Evolutionary conservation across 2,329 filamentous ascomycete genomes (phyloP).

Genomic region (Elsinoe ampelina): DNA sequence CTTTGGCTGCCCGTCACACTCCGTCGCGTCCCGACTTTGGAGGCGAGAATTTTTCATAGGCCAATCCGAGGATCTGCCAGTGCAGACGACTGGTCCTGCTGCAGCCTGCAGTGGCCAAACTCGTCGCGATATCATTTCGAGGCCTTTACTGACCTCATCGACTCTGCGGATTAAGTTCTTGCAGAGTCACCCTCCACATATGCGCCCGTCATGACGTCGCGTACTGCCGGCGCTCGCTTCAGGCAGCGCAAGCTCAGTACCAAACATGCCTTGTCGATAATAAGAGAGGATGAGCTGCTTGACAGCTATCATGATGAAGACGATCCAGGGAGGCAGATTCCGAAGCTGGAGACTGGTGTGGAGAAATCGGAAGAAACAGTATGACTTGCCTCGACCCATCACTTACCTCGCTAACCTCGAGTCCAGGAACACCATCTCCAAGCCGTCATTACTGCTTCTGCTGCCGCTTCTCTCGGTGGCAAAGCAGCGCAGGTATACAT

Average conservation of each 20-base stretch:
- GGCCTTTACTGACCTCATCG: background rate
- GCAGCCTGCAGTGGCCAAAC: background rate
- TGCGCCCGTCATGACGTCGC: conserved; percentile 25
- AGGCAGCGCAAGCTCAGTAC: conserved; percentile 87
- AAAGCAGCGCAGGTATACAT: conserved; percentile 57
- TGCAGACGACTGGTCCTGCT: background rate
- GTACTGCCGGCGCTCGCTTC: conserved; percentile 28
- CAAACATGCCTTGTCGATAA: conserved; percentile 77
- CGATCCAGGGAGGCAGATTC: conserved; percentile 68
- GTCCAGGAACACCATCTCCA: conserved; percentile 89
- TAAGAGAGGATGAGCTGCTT: conserved; percentile 87
- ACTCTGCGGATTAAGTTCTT: conserved; percentile 11
- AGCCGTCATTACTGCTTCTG: conserved; percentile 61
- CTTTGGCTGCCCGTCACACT: background rate
- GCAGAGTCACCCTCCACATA: background rate
- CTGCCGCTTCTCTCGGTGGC: conserved; percentile 44
- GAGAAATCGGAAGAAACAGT: conserved; percentile 97
- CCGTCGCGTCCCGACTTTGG: background rate
- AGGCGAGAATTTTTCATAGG: background rate
- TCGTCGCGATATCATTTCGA: background rate
- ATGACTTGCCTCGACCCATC: conserved; percentile 26
- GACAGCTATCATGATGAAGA: conserved; percentile 63
- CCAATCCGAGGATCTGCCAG: conserved; percentile 1
- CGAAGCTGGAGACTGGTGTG: conserved; percentile 87
- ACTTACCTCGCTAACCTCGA: conserved; percentile 18